phyloP scores from a whole-genome alignment of 139 green algal species.

The Astrephomene gubernaculifera region DNA sequence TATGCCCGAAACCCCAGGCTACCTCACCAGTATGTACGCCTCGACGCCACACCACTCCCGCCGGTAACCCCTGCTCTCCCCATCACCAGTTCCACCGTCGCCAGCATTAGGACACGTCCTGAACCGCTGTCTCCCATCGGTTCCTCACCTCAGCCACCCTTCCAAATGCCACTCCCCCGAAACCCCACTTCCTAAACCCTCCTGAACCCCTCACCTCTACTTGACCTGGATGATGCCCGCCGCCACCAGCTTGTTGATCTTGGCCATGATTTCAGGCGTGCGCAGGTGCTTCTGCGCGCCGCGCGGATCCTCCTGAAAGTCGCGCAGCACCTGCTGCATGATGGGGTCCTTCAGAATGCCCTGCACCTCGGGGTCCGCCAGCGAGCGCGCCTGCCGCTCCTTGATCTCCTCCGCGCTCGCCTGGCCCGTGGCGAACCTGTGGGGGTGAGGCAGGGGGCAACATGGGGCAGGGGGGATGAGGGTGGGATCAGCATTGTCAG shows the following conservation, averaged over 20 bases:
- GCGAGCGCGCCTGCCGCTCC: conserved; percentile 84
- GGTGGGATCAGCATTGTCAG: too few species aligned
- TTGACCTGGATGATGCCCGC: conserved; percentile 93
- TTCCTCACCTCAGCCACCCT: too few species aligned
- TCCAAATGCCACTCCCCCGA: too few species aligned
- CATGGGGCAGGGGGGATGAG: too few species aligned
- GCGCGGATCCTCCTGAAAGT: conserved; percentile 92
- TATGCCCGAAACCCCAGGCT: too few species aligned
- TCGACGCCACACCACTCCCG: too few species aligned
- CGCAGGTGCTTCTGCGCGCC: conserved; percentile 87
- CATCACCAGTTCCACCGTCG: too few species aligned
- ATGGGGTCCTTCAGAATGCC: conserved; percentile 94
- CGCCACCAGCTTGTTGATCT: conserved; percentile 96
- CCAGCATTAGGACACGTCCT: too few species aligned
- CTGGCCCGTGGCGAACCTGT: conserved; percentile 65
- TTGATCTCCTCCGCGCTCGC: conserved; percentile 92
- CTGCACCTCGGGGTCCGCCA: conserved; percentile 97
- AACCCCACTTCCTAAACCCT: too few species aligned
- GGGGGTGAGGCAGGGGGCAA: not conserved
- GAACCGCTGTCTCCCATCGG: too few species aligned
- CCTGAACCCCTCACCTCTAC: conserved; percentile 27
- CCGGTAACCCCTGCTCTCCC: too few species aligned
- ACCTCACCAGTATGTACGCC: too few species aligned
- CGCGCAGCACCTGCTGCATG: conserved; percentile 85
- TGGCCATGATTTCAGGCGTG: conserved; percentile 89